A percentile compares a stretch with the other conserved stretches of the same genome.
These are phyloP conservation scores for Heterobasidion occidentale DNA, from an alignment of 1,284 basidiomycete genomes.

Conservation along the genomic window DNA sequence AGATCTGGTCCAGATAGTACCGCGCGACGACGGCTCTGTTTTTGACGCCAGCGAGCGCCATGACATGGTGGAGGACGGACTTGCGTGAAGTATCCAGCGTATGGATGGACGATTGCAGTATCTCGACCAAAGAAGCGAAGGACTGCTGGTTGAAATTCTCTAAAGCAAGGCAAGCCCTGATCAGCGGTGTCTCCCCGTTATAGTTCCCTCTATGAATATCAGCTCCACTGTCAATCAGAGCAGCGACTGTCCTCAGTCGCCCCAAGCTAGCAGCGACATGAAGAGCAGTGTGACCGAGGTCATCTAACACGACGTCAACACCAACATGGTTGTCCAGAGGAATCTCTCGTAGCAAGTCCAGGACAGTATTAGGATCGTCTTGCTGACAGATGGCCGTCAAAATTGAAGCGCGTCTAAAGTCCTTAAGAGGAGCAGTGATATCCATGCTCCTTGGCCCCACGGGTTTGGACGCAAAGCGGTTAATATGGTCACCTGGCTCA, in stretches of 20 bases:
- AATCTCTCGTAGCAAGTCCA: slow-evolving; percentile 60
- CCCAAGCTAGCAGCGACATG: slow-evolving; percentile 91
- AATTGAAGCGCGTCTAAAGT: slow-evolving; percentile 51
- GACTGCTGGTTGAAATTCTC: slow-evolving; percentile 78
- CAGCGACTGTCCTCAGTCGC: slow-evolving; percentile 57
- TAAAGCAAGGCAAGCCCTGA: slow-evolving; percentile 86
- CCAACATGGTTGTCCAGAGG: slow-evolving; percentile 46
- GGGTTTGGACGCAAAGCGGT: slow-evolving; percentile 67
- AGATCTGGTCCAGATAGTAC: slow-evolving; percentile 89
- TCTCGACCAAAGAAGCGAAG: slow-evolving; percentile 63
- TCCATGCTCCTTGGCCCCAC: slow-evolving; percentile 49
- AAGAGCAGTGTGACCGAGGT: slow-evolving; percentile 90
- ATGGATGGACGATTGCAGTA: slow-evolving; percentile 68
- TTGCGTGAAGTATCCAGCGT: slow-evolving; percentile 89
- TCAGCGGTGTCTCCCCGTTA: slow-evolving; percentile 91
- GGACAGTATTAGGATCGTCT: slow-evolving; percentile 55
- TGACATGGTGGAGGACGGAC: slow-evolving; percentile 92
- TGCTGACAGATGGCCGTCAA: slow-evolving; percentile 57
- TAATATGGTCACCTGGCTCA: slow-evolving; percentile 31
- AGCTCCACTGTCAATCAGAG: slow-evolving; percentile 67
- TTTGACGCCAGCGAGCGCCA: slow-evolving; percentile 85
- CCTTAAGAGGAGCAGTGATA: slow-evolving; percentile 48
- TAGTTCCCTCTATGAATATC: slow-evolving; percentile 89
- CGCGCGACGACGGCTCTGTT: slow-evolving; percentile 80
- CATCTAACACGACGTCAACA: slow-evolving; percentile 81